These are phyloP conservation scores for Ligustrum vulgare DNA, from an alignment of 257 asterid genomes.

Conservation along the genomic window DNA sequence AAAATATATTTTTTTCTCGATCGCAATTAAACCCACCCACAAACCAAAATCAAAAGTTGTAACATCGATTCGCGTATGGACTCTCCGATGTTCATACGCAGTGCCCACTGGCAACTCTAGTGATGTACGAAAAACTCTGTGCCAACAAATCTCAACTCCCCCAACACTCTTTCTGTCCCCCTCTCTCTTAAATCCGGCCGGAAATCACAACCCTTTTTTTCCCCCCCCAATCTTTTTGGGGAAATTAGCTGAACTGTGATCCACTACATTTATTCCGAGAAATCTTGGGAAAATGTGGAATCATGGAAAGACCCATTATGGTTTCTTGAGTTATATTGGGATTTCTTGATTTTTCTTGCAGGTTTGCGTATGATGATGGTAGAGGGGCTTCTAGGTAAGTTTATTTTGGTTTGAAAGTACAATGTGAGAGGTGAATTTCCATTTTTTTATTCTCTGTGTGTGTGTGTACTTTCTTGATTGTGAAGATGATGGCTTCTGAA, in stretches of 20 bases:
- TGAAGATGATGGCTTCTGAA: constrained; percentile 64
- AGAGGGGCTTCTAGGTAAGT: constrained; percentile 30
- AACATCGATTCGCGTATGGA: neutral
- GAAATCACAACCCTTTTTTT: constrained; percentile 14
- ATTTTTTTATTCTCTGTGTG: constrained; percentile 14
- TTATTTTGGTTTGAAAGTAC: constrained; percentile 24
- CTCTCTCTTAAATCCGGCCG: constrained; percentile 35
- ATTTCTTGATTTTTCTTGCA: constrained; percentile 40
- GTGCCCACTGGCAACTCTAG: neutral
- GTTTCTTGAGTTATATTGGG: constrained; percentile 32
- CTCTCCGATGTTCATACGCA: neutral
- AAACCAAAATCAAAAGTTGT: neutral
- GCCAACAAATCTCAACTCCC: constrained; percentile 51
- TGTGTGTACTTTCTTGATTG: constrained; percentile 10
- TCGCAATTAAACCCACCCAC: no score
- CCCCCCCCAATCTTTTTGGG: neutral
- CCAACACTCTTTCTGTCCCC: constrained; percentile 1
- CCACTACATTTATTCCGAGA: neutral
- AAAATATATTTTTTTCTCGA: no score
- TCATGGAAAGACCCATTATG: constrained; percentile 21
- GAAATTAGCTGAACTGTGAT: neutral
- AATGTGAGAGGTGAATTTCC: constrained; percentile 47
- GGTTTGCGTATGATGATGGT: constrained; percentile 22
- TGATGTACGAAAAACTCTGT: constrained; percentile 40
- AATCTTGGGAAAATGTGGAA: constrained; percentile 31